Evolutionary conservation across 2,329 filamentous ascomycete species (phyloP), one percentile per base, ranked within the genome.

Genomic region (Colletotrichum brevisporum): DNA sequence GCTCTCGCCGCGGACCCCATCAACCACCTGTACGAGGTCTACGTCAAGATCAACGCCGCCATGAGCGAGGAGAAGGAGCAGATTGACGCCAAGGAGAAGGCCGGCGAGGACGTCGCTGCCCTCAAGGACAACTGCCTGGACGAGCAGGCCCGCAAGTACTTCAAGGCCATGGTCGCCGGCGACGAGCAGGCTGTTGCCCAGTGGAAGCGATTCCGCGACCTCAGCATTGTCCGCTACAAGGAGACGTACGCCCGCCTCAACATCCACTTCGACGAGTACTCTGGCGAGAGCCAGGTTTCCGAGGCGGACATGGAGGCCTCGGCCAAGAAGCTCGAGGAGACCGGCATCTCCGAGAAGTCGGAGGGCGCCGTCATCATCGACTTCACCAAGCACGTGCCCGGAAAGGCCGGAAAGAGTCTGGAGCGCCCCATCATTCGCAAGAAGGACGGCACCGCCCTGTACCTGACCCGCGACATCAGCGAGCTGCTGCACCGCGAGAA

Each of bases 21-120:
- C 76, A 92, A 93, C 78, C 93, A 96, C 78, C 83, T 96, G 10
- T 95, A 91, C 79, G 89, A 94, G 75, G 90, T 96, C 59, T 96
- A 95, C 75, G 92, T 95, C 71, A 88, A 89, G 78, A 94, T 95
- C 79, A 94, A 92, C 79, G 82, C 82, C 67, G 89, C 93, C 56
- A 86, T 91, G 76, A 80, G 83, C 2, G 88, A 85, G 0, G 91
- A 95, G 82, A 91, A 91, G 72, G 91, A 92, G 72, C 78, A 86
- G 68, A 88, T 91, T 26, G 89, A 90, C 74, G 84, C 81, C 50
- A 82, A 86, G 72, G 87, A 88, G 76, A 82, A 83, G 47, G 83
- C 83, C 50, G 85, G 86, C 67, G 83, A 88, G 74, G 86, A 87
- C 56, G 82, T 83, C 5, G 77, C 80, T 18, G 75, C 80, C 62